A percentile compares a stretch with the other conserved stretches of the same genome.
These are phyloP conservation scores for Penicillium arizonense DNA, from an alignment of 495 filamentous ascomycete species.

Conservation along the genomic window DNA sequence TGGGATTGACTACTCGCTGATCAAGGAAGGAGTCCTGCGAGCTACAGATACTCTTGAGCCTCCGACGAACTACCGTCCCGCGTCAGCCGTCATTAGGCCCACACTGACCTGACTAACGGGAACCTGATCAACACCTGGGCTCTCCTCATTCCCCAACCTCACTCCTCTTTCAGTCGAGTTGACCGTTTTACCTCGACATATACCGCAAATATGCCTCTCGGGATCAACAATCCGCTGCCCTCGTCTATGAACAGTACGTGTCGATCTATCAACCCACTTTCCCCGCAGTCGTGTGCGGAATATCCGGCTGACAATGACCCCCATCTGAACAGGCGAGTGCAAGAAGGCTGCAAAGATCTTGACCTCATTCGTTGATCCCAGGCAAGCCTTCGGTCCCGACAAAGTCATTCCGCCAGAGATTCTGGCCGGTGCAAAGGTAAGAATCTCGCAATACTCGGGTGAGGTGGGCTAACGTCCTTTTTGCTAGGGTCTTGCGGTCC, in stretches of 20 bases:
- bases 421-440: conserved; percentile 86
- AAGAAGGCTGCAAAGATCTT: conserved; percentile 92
- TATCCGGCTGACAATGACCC: conserved; percentile 23
- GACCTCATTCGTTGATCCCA: conserved; percentile 90
- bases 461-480: conserved; percentile 7
- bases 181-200: conserved; percentile 10
- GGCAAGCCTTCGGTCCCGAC: conserved; percentile 92
- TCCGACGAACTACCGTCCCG: conserved; percentile 20
- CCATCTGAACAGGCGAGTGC: conserved; percentile 64
- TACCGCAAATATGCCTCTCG: conserved; percentile 51
- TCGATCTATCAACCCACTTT: conserved; percentile 22
- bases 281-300: conserved; percentile 36
- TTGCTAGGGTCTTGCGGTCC: conserved; percentile 81
- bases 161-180: conserved; percentile 5
- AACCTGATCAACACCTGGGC: conserved; percentile 13
- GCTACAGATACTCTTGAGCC: not conserved
- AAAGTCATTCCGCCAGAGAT: conserved; percentile 95
- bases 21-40: not conserved
- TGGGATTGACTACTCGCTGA: not conserved
- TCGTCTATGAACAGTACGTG: conserved; percentile 62
- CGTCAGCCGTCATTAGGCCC: conserved; percentile 32
- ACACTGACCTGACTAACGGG: conserved; percentile 32
- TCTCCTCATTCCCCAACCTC: conserved; percentile 11
- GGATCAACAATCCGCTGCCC: conserved; percentile 68
- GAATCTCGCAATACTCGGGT: conserved; percentile 14